phyloP scores from a whole-genome alignment of 2,329 filamentous ascomycete species.

The Ceratocystis ficicola region DNA sequence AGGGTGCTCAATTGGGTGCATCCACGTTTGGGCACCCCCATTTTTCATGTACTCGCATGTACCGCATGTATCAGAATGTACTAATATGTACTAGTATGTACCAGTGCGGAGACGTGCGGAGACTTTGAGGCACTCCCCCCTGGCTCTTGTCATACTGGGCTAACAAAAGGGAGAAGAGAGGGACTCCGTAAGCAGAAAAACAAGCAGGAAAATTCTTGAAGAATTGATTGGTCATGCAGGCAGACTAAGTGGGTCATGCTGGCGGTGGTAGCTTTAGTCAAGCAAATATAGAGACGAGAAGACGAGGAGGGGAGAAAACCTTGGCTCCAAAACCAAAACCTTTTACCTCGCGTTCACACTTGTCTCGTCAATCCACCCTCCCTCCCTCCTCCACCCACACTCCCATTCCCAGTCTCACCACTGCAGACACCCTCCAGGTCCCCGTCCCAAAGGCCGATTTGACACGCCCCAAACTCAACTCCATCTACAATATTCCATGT shows the following conservation, averaged over 20 bases:
- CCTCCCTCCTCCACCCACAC: constrained; percentile 22
- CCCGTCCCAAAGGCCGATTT: constrained; percentile 18
- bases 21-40: background rate
- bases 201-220: background rate
- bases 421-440: constrained; percentile 23
- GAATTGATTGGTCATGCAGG: background rate
- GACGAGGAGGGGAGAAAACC: constrained; percentile 18
- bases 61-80: background rate
- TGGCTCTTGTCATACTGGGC: constrained; percentile 14
- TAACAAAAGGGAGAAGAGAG: constrained; percentile 9
- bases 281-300: constrained; percentile 2
- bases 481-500: constrained; percentile 15
- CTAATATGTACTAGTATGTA: background rate
- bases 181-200: background rate
- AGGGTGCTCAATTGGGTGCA: background rate
- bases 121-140: constrained; percentile 13
- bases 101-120: constrained; percentile 2
- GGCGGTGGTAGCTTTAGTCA: background rate
- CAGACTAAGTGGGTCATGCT: background rate
- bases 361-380: constrained; percentile 20
- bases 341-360: constrained; percentile 14
- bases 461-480: constrained; percentile 21
- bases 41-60: constrained; percentile 7
- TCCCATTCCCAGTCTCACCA: constrained; percentile 22
- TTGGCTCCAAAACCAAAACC: constrained; percentile 10